Conservation (phyloP, 768 basidiomycete species). For the Nidularia pulvinata region DNA sequence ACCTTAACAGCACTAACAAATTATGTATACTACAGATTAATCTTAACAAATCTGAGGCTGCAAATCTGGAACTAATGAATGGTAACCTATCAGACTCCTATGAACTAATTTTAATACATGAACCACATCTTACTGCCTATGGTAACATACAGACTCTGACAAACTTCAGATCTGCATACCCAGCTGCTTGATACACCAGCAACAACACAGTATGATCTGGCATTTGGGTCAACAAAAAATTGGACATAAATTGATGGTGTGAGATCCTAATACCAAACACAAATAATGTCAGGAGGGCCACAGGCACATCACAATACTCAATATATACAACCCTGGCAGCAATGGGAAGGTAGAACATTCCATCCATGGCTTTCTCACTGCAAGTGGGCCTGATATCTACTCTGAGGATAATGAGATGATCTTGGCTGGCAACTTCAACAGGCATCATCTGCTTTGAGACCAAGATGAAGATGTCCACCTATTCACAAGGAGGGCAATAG, state of each 20-base stretch:
- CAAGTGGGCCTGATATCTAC: not conserved
- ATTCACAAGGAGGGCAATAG: conserved; percentile 21
- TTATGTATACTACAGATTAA: conserved; percentile 5
- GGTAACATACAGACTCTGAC: not conserved
- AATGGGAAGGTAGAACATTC: conserved; percentile 4
- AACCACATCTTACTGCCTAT: conserved; percentile 5
- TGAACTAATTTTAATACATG: conserved; percentile 7
- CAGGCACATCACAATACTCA: conserved; percentile 13
- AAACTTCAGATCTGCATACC: not conserved
- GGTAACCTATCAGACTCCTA: not conserved
- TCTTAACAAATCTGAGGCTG: conserved; percentile 7
- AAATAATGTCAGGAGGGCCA: conserved; percentile 10
- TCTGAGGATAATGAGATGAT: conserved; percentile 11
- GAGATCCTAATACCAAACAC: conserved; percentile 13
- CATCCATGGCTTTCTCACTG: not conserved
- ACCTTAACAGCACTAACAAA: too few relatives aligned
- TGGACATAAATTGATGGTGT: conserved; percentile 15
- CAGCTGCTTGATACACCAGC: conserved; percentile 7
- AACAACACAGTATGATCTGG: conserved; percentile 4
- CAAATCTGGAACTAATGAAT: conserved; percentile 7
- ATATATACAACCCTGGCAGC: conserved; percentile 15
- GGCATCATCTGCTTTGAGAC: conserved; percentile 40
- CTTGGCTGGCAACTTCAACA: conserved; percentile 37
- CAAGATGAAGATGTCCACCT: conserved; percentile 23
- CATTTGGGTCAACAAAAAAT: conserved; percentile 4